Conservation (phyloP, 352 stramenopile species). For the Thalassiosira mediterranea region DNA sequence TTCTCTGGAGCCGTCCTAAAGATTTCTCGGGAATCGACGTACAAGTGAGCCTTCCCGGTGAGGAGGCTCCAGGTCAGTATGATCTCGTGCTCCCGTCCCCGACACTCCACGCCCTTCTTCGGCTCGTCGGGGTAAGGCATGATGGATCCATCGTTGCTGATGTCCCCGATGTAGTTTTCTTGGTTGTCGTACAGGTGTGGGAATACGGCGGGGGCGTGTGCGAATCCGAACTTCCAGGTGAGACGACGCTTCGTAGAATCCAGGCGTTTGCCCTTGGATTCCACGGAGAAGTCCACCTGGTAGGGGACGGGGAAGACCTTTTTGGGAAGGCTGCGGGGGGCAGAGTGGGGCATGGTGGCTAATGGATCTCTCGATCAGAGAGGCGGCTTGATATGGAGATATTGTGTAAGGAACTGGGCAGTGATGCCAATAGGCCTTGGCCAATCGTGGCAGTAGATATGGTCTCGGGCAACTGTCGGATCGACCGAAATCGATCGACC, state of each 20-base stretch:
- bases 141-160: not conserved
- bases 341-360: no score
- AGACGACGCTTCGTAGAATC: constrained; percentile 33
- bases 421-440: no score
- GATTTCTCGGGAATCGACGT: constrained; percentile 34
- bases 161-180: constrained; percentile 36
- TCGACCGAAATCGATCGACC: no score
- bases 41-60: constrained; percentile 43
- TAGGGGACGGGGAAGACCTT: constrained; percentile 13
- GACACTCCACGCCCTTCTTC: constrained; percentile 33
- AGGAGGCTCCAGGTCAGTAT: constrained; percentile 35
- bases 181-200: constrained; percentile 33
- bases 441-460: no score
- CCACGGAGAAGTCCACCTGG: constrained; percentile 37
- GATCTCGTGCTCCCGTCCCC: constrained; percentile 44
- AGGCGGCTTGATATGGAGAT: no score
- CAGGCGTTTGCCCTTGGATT: constrained; percentile 36
- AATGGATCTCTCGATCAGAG: no score
- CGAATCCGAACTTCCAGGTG: constrained; percentile 45
- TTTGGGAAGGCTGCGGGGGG: no score
- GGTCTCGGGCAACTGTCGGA: no score
- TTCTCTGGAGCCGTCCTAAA: constrained; percentile 20
- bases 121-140: not conserved
- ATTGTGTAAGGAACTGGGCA: no score
- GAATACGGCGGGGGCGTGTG: constrained; percentile 34